Evolutionary conservation across 192 early-diverging fungal species (phyloP).

Genomic region (Umbelopsis sp.): DNA sequence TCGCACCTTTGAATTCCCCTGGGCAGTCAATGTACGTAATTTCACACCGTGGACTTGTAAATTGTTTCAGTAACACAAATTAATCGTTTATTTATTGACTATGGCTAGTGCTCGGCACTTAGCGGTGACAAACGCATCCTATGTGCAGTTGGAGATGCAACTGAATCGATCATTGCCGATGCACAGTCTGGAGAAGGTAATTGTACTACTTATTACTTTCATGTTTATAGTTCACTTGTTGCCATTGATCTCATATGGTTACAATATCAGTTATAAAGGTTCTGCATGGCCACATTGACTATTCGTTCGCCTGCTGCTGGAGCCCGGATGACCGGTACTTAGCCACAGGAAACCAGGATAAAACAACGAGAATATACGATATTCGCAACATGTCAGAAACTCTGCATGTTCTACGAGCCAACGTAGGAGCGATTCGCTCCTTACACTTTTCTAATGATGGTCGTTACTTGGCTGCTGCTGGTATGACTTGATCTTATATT

Average conservation of each 20-base stretch:
- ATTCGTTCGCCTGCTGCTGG: constrained; percentile 71
- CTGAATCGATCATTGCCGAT: constrained; percentile 47
- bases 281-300: constrained; percentile 65
- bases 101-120: constrained; percentile 53
- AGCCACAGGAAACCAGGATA: constrained; percentile 70
- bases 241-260: constrained; percentile 2
- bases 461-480: constrained; percentile 54
- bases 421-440: constrained; percentile 59
- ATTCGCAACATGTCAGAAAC: constrained; percentile 56
- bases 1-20: constrained; percentile 43
- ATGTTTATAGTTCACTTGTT: background rate
- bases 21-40: constrained; percentile 62
- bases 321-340: constrained; percentile 54
- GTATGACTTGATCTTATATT: constrained; percentile 17
- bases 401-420: constrained; percentile 48
- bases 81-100: background rate
- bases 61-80: background rate
- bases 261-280: constrained; percentile 19
- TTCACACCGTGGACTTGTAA: background rate
- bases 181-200: constrained; percentile 52
- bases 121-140: constrained; percentile 57
- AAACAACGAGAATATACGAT: constrained; percentile 62
- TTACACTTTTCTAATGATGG: constrained; percentile 62
- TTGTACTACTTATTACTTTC: background rate
- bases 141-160: constrained; percentile 59